Evolutionary conservation across 2,329 filamentous ascomycete species (phyloP), one percentile per base, ranked within the genome.

Genomic region (Pseudophaeomoniella oleicola): DNA sequence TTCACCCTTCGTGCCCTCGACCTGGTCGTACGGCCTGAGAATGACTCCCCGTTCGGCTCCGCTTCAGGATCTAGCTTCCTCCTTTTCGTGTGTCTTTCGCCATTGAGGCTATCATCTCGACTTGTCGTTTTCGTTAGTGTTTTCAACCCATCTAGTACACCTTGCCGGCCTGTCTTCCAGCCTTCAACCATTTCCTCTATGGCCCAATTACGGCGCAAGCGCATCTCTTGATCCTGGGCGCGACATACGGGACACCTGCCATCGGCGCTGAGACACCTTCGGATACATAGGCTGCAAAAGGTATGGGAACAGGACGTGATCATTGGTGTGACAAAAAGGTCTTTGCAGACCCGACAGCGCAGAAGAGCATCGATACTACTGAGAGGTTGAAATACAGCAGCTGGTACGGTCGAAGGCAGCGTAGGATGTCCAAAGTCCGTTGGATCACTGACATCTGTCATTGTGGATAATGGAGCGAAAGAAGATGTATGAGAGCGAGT

Each of bases 311-410:
- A 98, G 1, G 83, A 82, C 1, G 90, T 98, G 43, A 94, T 79
- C 73, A 98, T 90, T 0, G 90, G 90, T 35, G 86, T 93, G 42
- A 76, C 76, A 63, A 83, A 96, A 60, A 96, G 93, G 57, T 98
- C 92, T 56, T 96, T 96, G 72, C 90, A 98, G 41, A 98, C 82
- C 58, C 96, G 84, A 60, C 90, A 98, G 48, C 90, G 83, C 14
- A 98, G 68, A 3, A 86, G 77, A 41, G 81, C 77, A 52, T 98
- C 90, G 43, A 98, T 73, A 11, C 72, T 63, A 34, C 75, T 67
- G 37, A 92, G 71, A 11, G 64, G 63, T 12, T 73, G 60, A 2
- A 92, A 64, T 2, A 76, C 70, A 10, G 84, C 92, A 9, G 6
- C n/a, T n/a, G 22, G 22, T 27, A 27, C n/a, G 22, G 22, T n/a